Percentiles rank a stretch among this genome's conserved stretches.
Evolutionary conservation across 306 rosid species (phyloP).

Genomic region (Lathyrus aphaca): DNA sequence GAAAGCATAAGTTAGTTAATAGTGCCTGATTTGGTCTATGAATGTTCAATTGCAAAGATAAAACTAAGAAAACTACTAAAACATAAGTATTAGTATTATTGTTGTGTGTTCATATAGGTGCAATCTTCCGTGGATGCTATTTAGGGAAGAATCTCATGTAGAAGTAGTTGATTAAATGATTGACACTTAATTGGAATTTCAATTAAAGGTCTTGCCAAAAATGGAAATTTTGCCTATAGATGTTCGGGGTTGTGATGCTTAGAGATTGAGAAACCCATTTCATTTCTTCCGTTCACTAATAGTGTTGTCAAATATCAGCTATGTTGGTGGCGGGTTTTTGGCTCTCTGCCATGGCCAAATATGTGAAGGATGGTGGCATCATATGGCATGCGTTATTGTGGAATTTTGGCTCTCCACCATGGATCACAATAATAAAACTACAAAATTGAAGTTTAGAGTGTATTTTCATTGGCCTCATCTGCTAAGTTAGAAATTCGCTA

Average conservation of each 20-base stretch:
- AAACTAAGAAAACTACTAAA: too few relatives aligned
- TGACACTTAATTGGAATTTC: not conserved
- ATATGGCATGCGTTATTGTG: too few relatives aligned
- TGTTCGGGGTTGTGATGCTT: constrained; percentile 15
- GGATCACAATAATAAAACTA: too few relatives aligned
- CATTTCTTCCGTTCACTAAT: not conserved
- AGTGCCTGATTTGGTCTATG: not conserved
- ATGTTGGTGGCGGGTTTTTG: too few relatives aligned
- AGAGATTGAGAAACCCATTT: constrained; percentile 13
- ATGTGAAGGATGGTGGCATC: too few relatives aligned
- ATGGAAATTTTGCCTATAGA: not conserved
- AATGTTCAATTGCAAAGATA: constrained; percentile 4
- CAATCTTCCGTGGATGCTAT: constrained; percentile 10
- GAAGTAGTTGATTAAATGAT: constrained; percentile 4
- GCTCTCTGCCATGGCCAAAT: too few relatives aligned
- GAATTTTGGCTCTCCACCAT: too few relatives aligned
- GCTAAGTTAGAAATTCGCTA: constrained; percentile 16
- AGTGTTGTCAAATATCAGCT: too few relatives aligned
- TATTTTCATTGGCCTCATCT: constrained; percentile 3
- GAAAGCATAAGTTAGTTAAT: not conserved
- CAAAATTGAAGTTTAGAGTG: constrained; percentile 17
- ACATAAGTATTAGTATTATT: not conserved
- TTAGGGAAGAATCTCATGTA: constrained; percentile 7
- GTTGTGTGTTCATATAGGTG: constrained; percentile 11
- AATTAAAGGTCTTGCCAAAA: constrained; percentile 18